These are phyloP conservation scores for Trypanosomatidae sp. DNA, from an alignment of 208 protist genomes.

Conservation along the genomic window DNA sequence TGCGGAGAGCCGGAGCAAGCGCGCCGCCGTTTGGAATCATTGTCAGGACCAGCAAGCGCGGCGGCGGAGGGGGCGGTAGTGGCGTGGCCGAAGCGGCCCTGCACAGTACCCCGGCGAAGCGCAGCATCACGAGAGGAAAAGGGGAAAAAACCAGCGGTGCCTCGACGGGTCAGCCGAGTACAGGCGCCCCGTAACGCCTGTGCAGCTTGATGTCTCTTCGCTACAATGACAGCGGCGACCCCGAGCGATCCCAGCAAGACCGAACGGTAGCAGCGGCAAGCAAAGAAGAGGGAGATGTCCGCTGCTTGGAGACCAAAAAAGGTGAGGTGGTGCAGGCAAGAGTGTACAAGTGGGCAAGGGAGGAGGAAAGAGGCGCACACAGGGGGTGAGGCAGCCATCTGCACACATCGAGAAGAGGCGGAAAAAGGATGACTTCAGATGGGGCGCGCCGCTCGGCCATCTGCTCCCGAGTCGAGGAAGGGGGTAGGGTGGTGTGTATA, in stretches of 20 bases:
- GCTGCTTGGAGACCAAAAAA: neutral
- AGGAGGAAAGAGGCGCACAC: neutral
- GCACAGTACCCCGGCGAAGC: neutral
- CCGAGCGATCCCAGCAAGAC: neutral
- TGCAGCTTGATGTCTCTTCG: neutral
- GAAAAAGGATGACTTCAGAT: neutral
- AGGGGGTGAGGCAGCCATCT: neutral
- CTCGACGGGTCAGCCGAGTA: neutral
- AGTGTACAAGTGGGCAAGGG: neutral
- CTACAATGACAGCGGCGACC: neutral
- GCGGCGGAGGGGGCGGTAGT: constrained; percentile 1
- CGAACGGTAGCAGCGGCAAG: neutral
- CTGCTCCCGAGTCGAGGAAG: neutral
- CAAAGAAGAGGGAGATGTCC: neutral
- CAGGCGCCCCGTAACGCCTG: neutral
- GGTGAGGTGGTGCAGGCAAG: neutral
- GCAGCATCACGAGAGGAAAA: constrained; percentile 10
- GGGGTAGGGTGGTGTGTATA: neutral
- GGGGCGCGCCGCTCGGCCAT: neutral
- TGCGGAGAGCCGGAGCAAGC: constrained; percentile 45
- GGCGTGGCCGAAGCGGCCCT: neutral
- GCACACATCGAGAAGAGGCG: neutral
- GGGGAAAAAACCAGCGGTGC: neutral
- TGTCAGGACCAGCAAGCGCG: constrained; percentile 64
- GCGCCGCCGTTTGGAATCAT: constrained; percentile 83